A percentile compares a stretch with the other conserved stretches of the same genome.
Conservation (phyloP, 208 protist genomes). For the Crithidia brevicula region DNA sequence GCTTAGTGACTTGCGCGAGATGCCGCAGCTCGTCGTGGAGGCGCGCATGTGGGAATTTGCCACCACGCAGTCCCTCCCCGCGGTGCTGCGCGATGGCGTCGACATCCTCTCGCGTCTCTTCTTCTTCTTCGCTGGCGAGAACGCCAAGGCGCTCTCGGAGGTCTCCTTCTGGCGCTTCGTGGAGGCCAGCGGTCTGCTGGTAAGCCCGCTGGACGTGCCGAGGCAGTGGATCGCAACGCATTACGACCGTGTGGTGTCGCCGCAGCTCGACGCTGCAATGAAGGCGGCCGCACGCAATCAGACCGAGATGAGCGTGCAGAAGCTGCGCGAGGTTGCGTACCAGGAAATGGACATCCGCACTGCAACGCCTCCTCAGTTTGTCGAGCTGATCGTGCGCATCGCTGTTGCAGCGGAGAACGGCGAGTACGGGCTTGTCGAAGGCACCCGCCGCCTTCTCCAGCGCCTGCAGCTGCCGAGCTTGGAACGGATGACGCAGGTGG, state of each 20-base stretch:
- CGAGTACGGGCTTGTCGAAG: constrained; percentile 48
- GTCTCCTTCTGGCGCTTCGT: constrained; percentile 85
- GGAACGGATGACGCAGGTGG: constrained; percentile 24
- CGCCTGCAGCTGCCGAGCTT: constrained; percentile 35
- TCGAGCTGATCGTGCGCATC: constrained; percentile 77
- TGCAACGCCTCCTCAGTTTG: constrained; percentile 68
- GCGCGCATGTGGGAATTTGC: constrained; percentile 45
- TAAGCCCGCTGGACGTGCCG: constrained; percentile 30
- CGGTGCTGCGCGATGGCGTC: constrained; percentile 50
- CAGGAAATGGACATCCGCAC: constrained; percentile 84
- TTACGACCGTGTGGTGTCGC: constrained; percentile 80
- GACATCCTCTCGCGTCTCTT: constrained; percentile 60
- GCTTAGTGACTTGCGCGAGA: constrained; percentile 53
- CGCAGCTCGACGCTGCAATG: constrained; percentile 60
- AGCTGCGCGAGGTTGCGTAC: constrained; percentile 49
- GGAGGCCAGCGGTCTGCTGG: constrained; percentile 35
- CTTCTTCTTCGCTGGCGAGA: constrained; percentile 68
- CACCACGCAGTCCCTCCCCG: constrained; percentile 38
- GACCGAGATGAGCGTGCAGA: constrained; percentile 44
- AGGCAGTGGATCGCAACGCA: constrained; percentile 47
- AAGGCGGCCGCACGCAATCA: constrained; percentile 45
- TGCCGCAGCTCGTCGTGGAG: constrained; percentile 28
- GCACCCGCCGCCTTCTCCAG: constrained; percentile 50
- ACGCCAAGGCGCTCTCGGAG: constrained; percentile 64
- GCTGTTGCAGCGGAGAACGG: constrained; percentile 37